These are phyloP conservation scores for Aspergillus felis DNA, from an alignment of 2,329 filamentous ascomycete genomes.

Conservation along the genomic window DNA sequence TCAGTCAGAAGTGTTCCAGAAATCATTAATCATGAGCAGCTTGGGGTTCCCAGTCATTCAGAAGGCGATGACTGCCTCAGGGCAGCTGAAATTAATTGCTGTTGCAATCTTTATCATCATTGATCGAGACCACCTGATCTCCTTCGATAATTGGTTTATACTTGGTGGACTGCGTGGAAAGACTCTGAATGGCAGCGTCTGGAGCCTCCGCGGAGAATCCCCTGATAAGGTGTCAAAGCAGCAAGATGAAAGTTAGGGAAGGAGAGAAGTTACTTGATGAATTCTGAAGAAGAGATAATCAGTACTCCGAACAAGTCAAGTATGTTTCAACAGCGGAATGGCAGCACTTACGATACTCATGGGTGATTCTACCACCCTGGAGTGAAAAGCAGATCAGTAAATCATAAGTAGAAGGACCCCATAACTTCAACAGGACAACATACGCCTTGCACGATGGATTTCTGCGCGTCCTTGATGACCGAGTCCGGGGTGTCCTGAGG, in stretches of 20 bases:
- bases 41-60: not conserved
- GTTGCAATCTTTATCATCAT: constrained; percentile 15
- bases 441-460: constrained; percentile 63
- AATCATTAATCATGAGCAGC: not conserved
- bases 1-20: not conserved
- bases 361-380: constrained; percentile 69
- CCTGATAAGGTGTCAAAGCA: constrained; percentile 43
- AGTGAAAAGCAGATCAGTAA: constrained; percentile 12
- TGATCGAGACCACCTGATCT: constrained; percentile 62
- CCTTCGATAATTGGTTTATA: constrained; percentile 70
- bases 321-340: constrained; percentile 2
- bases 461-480: constrained; percentile 67
- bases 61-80: not conserved
- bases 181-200: constrained; percentile 62
- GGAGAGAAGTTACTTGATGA: constrained; percentile 38
- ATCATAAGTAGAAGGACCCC: not conserved
- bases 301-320: constrained; percentile 1
- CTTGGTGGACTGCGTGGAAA: constrained; percentile 59
- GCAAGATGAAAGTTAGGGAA: not conserved
- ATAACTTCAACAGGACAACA: constrained; percentile 16
- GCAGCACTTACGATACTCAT: constrained; percentile 66
- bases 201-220: constrained; percentile 75
- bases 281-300: constrained; percentile 22
- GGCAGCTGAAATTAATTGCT: not conserved
- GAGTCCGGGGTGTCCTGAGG: constrained; percentile 63